Conservation (phyloP, 1,284 basidiomycete species). For the Leccinum insigne region DNA sequence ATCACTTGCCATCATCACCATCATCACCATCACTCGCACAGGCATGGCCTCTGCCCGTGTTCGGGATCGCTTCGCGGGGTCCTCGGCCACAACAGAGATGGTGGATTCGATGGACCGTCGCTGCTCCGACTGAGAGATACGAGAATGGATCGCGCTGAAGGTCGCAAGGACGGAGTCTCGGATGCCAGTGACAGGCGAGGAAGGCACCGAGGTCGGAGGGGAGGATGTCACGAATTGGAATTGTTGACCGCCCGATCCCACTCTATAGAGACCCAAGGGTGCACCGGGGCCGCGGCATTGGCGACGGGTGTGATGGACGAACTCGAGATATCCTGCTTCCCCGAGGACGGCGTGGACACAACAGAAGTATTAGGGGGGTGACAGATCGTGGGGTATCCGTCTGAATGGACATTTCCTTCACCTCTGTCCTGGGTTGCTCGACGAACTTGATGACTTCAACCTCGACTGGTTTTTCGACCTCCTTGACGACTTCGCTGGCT, state of each 20-base stretch:
- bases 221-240: constrained; percentile 70
- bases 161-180: constrained; percentile 40
- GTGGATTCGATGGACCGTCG: constrained; percentile 63
- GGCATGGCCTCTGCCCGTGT: constrained; percentile 19
- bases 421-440: constrained; percentile 54
- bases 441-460: constrained; percentile 30
- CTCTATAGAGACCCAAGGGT: constrained; percentile 47
- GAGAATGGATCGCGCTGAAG: constrained; percentile 38
- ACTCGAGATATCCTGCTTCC: constrained; percentile 29
- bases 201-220: constrained; percentile 29
- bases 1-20: neutral
- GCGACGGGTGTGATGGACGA: constrained; percentile 32
- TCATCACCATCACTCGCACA: neutral
- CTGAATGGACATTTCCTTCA: constrained; percentile 73
- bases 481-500: constrained; percentile 33
- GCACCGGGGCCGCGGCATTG: constrained; percentile 26
- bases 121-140: constrained; percentile 42
- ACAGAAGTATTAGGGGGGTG: constrained; percentile 31
- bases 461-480: constrained; percentile 30
- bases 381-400: constrained; percentile 69
- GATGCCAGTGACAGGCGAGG: constrained; percentile 44
- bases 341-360: constrained; percentile 30
- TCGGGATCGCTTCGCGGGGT: constrained; percentile 50
- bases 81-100: constrained; percentile 46
- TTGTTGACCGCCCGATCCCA: constrained; percentile 61